Conservation (phyloP, 257 asterid species). For the Solanum peruvianum region DNA sequence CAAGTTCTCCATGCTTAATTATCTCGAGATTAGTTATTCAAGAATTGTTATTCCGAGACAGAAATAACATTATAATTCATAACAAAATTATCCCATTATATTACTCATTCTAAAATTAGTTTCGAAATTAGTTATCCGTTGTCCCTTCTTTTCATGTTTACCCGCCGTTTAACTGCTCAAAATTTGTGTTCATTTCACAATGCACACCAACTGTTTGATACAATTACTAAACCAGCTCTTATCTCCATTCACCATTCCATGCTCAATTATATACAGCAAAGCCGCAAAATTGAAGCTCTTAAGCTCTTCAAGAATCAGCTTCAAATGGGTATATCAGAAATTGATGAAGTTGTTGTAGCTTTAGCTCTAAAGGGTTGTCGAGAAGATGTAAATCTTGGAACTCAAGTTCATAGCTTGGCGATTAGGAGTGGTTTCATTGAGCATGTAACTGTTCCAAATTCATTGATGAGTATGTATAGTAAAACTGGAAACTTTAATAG, state of each 20-base stretch:
- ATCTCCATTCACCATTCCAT: conserved; percentile 33
- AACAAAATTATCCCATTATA: too few relatives aligned
- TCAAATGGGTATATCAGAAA: conserved; percentile 33
- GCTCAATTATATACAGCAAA: conserved; percentile 45
- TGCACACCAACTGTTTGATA: conserved; percentile 47
- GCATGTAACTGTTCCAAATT: conserved; percentile 51
- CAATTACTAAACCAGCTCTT: conserved; percentile 32
- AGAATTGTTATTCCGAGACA: too few relatives aligned
- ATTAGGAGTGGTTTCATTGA: conserved; percentile 30
- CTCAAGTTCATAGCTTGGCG: conserved; percentile 58
- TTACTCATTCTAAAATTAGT: too few relatives aligned
- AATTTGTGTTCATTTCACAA: conserved; percentile 8
- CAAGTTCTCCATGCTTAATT: too few relatives aligned
- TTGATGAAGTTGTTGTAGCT: conserved; percentile 57
- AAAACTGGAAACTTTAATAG: conserved; percentile 32
- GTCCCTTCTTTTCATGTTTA: conserved; percentile 15
- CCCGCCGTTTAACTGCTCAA: conserved; percentile 23
- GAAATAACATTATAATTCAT: too few relatives aligned
- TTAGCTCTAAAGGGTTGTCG: conserved; percentile 64
- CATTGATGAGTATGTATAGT: conserved; percentile 74
- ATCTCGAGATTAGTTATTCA: background rate
- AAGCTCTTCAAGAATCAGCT: conserved; percentile 41
- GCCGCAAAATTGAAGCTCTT: conserved; percentile 40
- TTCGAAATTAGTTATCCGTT: too few relatives aligned
- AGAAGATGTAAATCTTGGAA: conserved; percentile 34